Conservation (phyloP, 2,329 filamentous ascomycete genomes). For the Aureobasidium uvarum region DNA sequence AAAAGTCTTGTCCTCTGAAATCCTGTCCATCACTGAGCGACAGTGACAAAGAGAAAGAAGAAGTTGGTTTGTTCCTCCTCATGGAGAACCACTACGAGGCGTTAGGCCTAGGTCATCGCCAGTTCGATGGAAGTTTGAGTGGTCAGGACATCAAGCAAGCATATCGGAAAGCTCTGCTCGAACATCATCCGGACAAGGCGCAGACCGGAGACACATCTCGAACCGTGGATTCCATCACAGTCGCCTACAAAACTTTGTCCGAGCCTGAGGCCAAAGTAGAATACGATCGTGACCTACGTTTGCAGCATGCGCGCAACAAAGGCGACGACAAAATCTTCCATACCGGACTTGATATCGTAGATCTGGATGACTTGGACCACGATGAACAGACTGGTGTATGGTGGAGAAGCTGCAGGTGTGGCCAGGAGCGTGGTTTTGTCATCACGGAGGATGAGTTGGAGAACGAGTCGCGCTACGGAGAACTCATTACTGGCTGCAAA, state of each 20-base stretch:
- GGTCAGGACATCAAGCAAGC: constrained; percentile 50
- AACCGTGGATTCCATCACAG: constrained; percentile 58
- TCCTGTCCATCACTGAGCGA: background rate
- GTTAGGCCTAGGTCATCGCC: constrained; percentile 33
- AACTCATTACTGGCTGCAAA: constrained; percentile 59
- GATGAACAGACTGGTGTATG: constrained; percentile 45
- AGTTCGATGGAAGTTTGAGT: constrained; percentile 30
- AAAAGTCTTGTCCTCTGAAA: constrained; percentile 15
- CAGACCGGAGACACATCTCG: constrained; percentile 30
- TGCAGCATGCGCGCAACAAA: constrained; percentile 39
- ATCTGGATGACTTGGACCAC: constrained; percentile 55
- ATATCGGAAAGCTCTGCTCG: constrained; percentile 57
- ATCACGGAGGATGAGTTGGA: constrained; percentile 57
- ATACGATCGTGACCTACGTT: constrained; percentile 50
- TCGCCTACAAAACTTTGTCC: constrained; percentile 57
- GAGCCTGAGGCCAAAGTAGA: constrained; percentile 46
- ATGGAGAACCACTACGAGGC: constrained; percentile 36
- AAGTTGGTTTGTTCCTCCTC: background rate
- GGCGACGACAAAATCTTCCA: constrained; percentile 39
- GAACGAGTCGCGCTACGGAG: constrained; percentile 51
- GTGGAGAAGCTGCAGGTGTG: constrained; percentile 58
- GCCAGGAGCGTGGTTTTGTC: constrained; percentile 55
- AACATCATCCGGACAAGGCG: constrained; percentile 59
- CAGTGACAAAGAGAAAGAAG: constrained; percentile 3
- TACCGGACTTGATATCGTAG: constrained; percentile 57